Evolutionary conservation across 1,139 yeast species (phyloP).

Genomic region (Taphrina confusa): DNA sequence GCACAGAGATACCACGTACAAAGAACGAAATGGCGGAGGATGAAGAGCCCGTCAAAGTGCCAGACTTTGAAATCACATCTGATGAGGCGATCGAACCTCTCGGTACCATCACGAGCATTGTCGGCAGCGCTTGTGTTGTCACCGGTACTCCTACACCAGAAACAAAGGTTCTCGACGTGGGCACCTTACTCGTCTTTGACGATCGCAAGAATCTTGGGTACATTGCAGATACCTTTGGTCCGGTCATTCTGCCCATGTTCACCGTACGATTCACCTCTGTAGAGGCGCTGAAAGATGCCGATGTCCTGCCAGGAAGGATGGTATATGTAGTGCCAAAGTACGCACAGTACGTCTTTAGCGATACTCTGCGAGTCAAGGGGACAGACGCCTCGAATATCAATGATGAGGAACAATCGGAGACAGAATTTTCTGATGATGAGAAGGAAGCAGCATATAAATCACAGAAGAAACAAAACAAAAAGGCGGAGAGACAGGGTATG

Average conservation of each 20-base stretch:
- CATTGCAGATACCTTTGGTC: constrained; percentile 76
- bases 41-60: constrained; percentile 22
- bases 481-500: constrained; percentile 10
- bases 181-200: constrained; percentile 74
- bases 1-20: constrained; percentile 24
- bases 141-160: constrained; percentile 87
- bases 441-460: constrained; percentile 40
- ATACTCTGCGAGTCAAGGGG: constrained; percentile 71
- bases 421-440: constrained; percentile 85
- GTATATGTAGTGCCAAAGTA: constrained; percentile 80
- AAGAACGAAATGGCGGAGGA: constrained; percentile 28
- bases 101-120: constrained; percentile 70
- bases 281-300: constrained; percentile 54
- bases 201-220: constrained; percentile 71
- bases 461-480: constrained; percentile 34
- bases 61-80: constrained; percentile 30
- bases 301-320: constrained; percentile 55
- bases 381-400: constrained; percentile 93
- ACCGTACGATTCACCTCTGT: constrained; percentile 65
- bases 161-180: constrained; percentile 76
- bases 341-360: constrained; percentile 77
- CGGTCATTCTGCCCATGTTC: constrained; percentile 79
- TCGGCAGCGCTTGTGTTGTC: constrained; percentile 58
- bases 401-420: constrained; percentile 94
- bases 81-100: constrained; percentile 64